phyloP scores from a whole-genome alignment of 1,284 basidiomycete species.

The Trichosporon ovoides region DNA sequence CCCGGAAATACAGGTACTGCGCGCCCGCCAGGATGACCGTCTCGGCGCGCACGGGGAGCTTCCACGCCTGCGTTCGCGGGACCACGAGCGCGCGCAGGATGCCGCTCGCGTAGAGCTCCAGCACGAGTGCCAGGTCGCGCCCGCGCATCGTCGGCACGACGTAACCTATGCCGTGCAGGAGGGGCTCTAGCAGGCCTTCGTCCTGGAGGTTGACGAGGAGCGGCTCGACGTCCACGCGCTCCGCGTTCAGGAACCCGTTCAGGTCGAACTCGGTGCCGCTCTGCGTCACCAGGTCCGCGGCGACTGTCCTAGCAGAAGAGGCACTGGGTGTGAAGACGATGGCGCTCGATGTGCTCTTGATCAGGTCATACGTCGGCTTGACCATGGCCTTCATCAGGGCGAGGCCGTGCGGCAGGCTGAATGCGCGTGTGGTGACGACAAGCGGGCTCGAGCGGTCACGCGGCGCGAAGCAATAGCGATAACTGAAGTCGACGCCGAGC shows the following conservation, averaged over 20 bases:
- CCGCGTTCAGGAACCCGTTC: conserved; percentile 64
- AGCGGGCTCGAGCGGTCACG: conserved; percentile 78
- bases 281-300: conserved; percentile 79
- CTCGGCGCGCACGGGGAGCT: conserved; percentile 69
- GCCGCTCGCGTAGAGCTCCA: conserved; percentile 77
- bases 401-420: conserved; percentile 79
- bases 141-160: conserved; percentile 69
- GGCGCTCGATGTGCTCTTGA: conserved; percentile 49
- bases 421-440: conserved; percentile 64
- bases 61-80: conserved; percentile 80
- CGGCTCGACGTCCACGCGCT: conserved; percentile 61
- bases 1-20: conserved; percentile 63
- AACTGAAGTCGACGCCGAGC: conserved; percentile 63
- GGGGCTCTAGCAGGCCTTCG: conserved; percentile 61
- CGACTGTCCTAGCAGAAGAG: conserved; percentile 69
- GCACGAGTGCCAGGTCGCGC: conserved; percentile 67
- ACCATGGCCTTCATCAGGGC: conserved; percentile 87
- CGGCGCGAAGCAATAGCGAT: conserved; percentile 73
- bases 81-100: conserved; percentile 76
- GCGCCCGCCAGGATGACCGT: conserved; percentile 88
- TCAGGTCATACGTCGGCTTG: conserved; percentile 73
- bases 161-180: conserved; percentile 85
- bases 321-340: conserved; percentile 90
- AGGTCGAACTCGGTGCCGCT: conserved; percentile 72
- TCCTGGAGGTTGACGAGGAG: conserved; percentile 63